Evolutionary conservation across 2,329 filamentous ascomycete genomes (phyloP).

Genomic region (Exophiala xenobiotica): DNA sequence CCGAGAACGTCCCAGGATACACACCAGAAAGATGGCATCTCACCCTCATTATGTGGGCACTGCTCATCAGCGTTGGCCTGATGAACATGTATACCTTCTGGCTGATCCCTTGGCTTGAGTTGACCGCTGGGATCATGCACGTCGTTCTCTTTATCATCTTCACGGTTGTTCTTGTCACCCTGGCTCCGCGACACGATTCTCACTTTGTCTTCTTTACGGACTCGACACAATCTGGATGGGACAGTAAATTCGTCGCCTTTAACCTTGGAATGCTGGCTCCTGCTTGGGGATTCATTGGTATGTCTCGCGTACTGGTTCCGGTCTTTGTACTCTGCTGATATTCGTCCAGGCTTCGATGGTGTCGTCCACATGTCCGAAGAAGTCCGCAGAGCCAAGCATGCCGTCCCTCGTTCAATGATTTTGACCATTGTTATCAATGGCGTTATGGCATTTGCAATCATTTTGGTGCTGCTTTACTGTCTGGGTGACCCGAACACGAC

Average conservation of each 20-base stretch:
- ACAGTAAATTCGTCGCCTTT: constrained; percentile 37
- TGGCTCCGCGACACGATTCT: constrained; percentile 36
- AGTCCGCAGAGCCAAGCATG: constrained; percentile 45
- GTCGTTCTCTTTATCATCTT: constrained; percentile 40
- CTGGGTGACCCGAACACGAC: constrained; percentile 42
- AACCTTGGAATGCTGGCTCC: constrained; percentile 41
- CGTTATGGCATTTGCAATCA: constrained; percentile 42
- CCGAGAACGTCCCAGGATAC: constrained; percentile 37
- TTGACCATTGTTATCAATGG: constrained; percentile 47
- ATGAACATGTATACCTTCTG: constrained; percentile 35
- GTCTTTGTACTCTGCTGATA: background rate
- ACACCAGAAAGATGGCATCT: constrained; percentile 39
- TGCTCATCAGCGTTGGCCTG: constrained; percentile 35
- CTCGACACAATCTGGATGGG: constrained; percentile 36
- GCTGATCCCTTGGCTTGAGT: constrained; percentile 43
- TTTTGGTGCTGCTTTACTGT: constrained; percentile 45
- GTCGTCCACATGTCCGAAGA: constrained; percentile 50
- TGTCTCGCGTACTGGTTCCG: constrained; percentile 3
- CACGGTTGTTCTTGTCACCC: constrained; percentile 35
- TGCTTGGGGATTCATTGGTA: constrained; percentile 37
- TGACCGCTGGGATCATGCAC: constrained; percentile 38
- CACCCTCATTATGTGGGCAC: constrained; percentile 41
- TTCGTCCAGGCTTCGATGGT: constrained; percentile 45
- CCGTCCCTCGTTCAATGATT: constrained; percentile 48
- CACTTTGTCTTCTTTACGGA: constrained; percentile 37